A percentile compares a stretch with the other conserved stretches of the same genome.
Conservation (phyloP, 352 stramenopile species). For the Pythium periplocum region DNA sequence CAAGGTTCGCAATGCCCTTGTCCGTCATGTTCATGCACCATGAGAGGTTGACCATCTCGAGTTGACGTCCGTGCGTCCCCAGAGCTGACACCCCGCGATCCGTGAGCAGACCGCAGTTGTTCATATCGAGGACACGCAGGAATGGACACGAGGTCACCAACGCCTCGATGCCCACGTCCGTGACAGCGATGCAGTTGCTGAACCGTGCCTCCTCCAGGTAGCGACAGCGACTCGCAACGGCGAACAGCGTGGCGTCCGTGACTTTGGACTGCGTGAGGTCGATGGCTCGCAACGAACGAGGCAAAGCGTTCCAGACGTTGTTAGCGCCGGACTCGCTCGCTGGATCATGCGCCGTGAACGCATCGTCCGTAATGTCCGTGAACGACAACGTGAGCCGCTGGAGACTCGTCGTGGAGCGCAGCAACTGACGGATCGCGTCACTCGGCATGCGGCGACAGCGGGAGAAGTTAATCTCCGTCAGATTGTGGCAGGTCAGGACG, state of each 20-base stretch:
- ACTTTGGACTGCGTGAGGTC: slow-evolving; percentile 74
- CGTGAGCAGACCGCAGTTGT: slow-evolving; percentile 78
- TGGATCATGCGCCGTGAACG: slow-evolving; percentile 41
- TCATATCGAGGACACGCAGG: slow-evolving; percentile 61
- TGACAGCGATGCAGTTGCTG: slow-evolving; percentile 71
- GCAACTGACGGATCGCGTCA: slow-evolving; percentile 62
- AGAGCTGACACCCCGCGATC: slow-evolving; percentile 62
- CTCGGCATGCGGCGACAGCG: slow-evolving; percentile 81
- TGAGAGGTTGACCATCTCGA: slow-evolving; percentile 70
- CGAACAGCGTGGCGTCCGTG: slow-evolving; percentile 62
- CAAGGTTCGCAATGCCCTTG: slow-evolving; percentile 68
- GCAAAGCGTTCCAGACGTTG: slow-evolving; percentile 38
- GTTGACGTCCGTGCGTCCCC: slow-evolving; percentile 38
- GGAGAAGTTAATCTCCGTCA: slow-evolving; percentile 77
- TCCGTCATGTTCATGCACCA: slow-evolving; percentile 90
- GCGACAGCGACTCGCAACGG: slow-evolving; percentile 55
- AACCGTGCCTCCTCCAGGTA: slow-evolving; percentile 66
- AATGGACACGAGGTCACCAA: slow-evolving; percentile 45
- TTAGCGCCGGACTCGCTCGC: slow-evolving; percentile 24
- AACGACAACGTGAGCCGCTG: slow-evolving; percentile 79
- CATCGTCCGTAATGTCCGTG: slow-evolving; percentile 70
- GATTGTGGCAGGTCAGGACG: slow-evolving; percentile 66
- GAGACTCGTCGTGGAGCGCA: slow-evolving; percentile 52
- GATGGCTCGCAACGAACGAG: slow-evolving; percentile 36
- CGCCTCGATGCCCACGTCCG: slow-evolving; percentile 66